These are phyloP conservation scores for Ichthyophthirius multifiliis DNA, from an alignment of 169 alveolate species.

Conservation along the genomic window DNA sequence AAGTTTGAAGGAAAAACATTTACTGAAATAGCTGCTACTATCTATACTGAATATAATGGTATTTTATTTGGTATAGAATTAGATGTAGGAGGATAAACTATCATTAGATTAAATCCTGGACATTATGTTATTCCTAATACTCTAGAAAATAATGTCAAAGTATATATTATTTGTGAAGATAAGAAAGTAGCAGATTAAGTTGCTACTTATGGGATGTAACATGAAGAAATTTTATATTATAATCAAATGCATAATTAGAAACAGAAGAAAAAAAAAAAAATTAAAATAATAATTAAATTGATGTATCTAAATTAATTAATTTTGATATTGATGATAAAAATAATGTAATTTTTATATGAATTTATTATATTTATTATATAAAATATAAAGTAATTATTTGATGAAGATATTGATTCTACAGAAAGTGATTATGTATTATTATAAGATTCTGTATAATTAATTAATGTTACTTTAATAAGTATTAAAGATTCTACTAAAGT, in stretches of 20 bases:
- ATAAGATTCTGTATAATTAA: slow-evolving; percentile 23
- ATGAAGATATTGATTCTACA: background rate
- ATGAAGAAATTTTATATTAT: slow-evolving; percentile 57
- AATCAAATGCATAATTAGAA: background rate
- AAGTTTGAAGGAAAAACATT: slow-evolving; percentile 73
- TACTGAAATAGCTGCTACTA: slow-evolving; percentile 75
- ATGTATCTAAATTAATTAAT: background rate
- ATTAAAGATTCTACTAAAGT: slow-evolving; percentile 37
- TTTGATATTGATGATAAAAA: background rate
- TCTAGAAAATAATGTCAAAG: slow-evolving; percentile 70
- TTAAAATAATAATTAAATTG: slow-evolving; percentile 6
- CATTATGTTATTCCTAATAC: slow-evolving; percentile 64
- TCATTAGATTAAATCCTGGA: slow-evolving; percentile 80
- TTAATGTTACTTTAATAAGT: slow-evolving; percentile 26
- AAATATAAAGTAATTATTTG: background rate
- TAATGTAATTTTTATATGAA: too few relatives aligned
- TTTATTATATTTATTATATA: too few relatives aligned
- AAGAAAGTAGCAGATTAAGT: slow-evolving; percentile 78
- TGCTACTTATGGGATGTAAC: slow-evolving; percentile 61
- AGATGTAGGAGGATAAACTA: slow-evolving; percentile 69
- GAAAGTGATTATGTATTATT: background rate
- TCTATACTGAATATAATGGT: slow-evolving; percentile 75
- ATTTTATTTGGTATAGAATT: slow-evolving; percentile 83
- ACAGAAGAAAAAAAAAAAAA: slow-evolving; percentile 20
- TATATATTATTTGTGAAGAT: slow-evolving; percentile 81